Conservation (phyloP, 768 basidiomycete species). For the Pulveroboletus sp. region DNA sequence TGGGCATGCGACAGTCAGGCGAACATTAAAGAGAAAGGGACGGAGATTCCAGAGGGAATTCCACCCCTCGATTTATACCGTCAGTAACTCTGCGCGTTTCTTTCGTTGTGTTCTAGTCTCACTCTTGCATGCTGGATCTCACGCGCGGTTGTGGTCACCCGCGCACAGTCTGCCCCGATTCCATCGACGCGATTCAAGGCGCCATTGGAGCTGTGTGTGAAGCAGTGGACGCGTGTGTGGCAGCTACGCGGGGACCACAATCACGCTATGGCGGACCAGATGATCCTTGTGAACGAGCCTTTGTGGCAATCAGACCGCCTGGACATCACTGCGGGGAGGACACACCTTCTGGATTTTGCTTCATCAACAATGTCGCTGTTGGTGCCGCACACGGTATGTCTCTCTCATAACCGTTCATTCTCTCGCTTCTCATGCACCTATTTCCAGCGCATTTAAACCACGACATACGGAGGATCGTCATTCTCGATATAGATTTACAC, state of each 20-base stretch:
- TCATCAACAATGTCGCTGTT: slow-evolving; percentile 89
- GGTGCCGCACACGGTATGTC: slow-evolving; percentile 82
- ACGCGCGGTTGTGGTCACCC: too few species aligned
- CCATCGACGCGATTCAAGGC: too few species aligned
- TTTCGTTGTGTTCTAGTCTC: too few species aligned
- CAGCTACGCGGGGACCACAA: too few species aligned
- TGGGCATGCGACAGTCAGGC: slow-evolving; percentile 60
- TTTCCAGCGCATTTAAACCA: slow-evolving; percentile 73
- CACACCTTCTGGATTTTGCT: slow-evolving; percentile 89
- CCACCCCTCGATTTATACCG: slow-evolving; percentile 82
- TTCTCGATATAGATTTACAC: slow-evolving; percentile 74
- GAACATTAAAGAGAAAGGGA: slow-evolving; percentile 56
- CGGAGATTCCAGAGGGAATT: slow-evolving; percentile 71
- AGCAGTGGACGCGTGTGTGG: too few species aligned
- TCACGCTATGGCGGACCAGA: slow-evolving; percentile 2
- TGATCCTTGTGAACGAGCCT: slow-evolving; percentile 44
- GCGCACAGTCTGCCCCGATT: too few species aligned
- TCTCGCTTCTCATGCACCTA: slow-evolving; percentile 1
- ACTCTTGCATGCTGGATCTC: too few species aligned
- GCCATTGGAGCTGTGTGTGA: too few species aligned
- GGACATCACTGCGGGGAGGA: slow-evolving; percentile 95
- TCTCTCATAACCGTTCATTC: not conserved
- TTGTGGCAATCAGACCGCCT: slow-evolving; percentile 84
- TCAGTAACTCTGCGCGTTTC: too few species aligned
- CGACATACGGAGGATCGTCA: slow-evolving; percentile 70